These are phyloP conservation scores for Colletotrichum sp. DNA, from an alignment of 2,329 filamentous ascomycete species.

Conservation along the genomic window DNA sequence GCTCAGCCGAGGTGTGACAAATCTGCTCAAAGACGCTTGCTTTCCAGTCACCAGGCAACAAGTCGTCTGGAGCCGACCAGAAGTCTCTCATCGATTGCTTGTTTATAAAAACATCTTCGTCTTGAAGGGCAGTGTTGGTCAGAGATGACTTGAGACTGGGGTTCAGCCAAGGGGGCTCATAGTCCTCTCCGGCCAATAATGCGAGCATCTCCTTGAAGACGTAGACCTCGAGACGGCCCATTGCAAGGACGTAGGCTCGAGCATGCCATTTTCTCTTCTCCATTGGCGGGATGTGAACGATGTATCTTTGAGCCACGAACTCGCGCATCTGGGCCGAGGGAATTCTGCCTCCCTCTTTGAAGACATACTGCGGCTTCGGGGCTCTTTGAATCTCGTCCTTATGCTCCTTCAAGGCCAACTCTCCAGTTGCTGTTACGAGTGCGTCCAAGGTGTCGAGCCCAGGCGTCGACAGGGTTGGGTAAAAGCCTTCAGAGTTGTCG, in stretches of 20 bases:
- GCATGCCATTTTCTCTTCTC: conserved; percentile 41
- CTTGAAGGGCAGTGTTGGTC: conserved; percentile 42
- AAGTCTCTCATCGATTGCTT: conserved; percentile 40
- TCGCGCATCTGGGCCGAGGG: conserved; percentile 40
- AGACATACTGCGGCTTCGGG: conserved; percentile 27
- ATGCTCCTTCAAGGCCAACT: conserved; percentile 18
- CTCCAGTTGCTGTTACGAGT: conserved; percentile 32
- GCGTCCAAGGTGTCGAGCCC: conserved; percentile 33
- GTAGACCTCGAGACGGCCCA: conserved; percentile 41
- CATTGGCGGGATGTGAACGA: conserved; percentile 34
- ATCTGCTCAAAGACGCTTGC: conserved; percentile 36
- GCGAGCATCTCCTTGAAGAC: conserved; percentile 41
- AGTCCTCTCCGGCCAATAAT: conserved; percentile 37
- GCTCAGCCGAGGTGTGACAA: conserved; percentile 35
- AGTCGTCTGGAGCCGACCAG: conserved; percentile 30
- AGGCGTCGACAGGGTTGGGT: conserved; percentile 27
- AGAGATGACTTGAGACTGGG: conserved; percentile 37
- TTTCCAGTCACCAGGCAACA: conserved; percentile 38
- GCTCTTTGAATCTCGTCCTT: neutral
- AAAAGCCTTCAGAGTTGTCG: conserved; percentile 15
- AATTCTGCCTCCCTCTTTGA: conserved; percentile 36
- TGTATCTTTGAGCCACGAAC: conserved; percentile 43
- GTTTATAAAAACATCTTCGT: conserved; percentile 35
- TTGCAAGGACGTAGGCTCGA: conserved; percentile 38
- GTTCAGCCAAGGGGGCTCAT: conserved; percentile 40